Base-by-base conservation (phyloP, 176 grass and related monocot species). In the Paspalum vaginatum region DNA sequence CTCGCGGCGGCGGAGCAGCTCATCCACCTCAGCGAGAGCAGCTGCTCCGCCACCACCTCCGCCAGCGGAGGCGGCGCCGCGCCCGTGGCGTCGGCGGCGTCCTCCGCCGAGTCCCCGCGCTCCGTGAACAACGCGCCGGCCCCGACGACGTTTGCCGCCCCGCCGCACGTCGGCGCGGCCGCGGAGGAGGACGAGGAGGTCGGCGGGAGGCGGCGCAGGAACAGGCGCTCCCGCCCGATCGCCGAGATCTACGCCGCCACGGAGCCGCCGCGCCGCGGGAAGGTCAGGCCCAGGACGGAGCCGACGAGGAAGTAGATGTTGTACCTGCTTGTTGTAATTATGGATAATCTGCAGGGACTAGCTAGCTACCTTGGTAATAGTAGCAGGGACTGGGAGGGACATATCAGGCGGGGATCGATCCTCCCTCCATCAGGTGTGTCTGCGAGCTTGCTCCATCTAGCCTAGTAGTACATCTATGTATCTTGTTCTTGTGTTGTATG, bases 11-110 rank as follows among this genome's bases (percentile, higher is more conserved):
- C 90, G 22, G 90, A 89, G 88, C 95, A 85, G 59, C 80, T 94
- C 42, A 80, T 98, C 77, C 92, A 87, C 56, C 90, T 98, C 54
- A 85, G 95, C 88, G 95, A 80, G 87, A 87, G 90, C 89, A 91
- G 91, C 85, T 49, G 74, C 63, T 65, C 74, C 68, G 40, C 50
- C 24, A 18, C 49, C 80, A 39, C 50, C 65, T 20, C 48, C 42
- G 65, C 17, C n/a, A n/a, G n/a, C n/a, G n/a, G n/a, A n/a, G n/a
- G n/a, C n/a, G n/a, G n/a, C n/a, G n/a, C n/a, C n/a, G n/a, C n/a
- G n/a, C n/a, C n/a, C n/a, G n/a, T n/a, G n/a, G n/a, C n/a, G n/a
- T n/a, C n/a, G n/a, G n/a, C n/a, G 21, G 77, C 85, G 9, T 81
- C 85, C 4, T 77, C 81, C 61, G 58, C 82, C 9, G 69, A 45